Conservation (phyloP, 805 yeast species). For the Candida dendrica region DNA sequence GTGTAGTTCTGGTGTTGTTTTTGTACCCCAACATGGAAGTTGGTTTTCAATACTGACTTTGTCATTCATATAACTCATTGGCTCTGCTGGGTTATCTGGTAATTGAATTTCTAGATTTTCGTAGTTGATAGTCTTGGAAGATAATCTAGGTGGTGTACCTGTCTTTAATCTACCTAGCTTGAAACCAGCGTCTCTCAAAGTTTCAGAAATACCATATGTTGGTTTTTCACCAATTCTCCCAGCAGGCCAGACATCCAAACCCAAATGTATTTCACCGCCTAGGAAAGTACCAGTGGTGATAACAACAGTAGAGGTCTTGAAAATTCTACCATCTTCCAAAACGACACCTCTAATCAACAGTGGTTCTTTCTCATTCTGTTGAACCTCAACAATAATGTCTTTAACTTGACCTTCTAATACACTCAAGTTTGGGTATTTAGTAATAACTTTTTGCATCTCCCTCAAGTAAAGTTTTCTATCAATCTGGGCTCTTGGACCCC, state of each 20-base stretch:
- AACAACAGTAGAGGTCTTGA: conserved; percentile 63
- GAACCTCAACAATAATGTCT: conserved; percentile 63
- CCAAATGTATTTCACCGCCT: conserved; percentile 92
- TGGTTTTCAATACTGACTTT: conserved; percentile 54
- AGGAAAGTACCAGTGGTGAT: conserved; percentile 94
- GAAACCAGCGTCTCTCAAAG: conserved; percentile 73
- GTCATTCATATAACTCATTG: conserved; percentile 83
- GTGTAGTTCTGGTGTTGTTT: conserved; percentile 72
- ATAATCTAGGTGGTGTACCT: conserved; percentile 93
- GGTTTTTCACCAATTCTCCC: conserved; percentile 94
- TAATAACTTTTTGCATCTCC: conserved; percentile 71
- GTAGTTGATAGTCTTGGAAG: conserved; percentile 65
- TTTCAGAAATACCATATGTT: conserved; percentile 79
- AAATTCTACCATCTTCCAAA: conserved; percentile 54
- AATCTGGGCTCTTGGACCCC: conserved; percentile 97
- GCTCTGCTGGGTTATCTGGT: conserved; percentile 80
- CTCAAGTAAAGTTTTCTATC: conserved; percentile 72
- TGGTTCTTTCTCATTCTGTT: conserved; percentile 4
- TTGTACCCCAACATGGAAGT: conserved; percentile 67
- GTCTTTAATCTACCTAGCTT: conserved; percentile 85
- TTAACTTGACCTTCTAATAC: conserved; percentile 69
- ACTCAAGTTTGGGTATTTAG: conserved; percentile 45
- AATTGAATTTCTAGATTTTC: conserved; percentile 54
- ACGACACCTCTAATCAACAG: conserved; percentile 61
- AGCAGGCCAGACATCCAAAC: conserved; percentile 71